Percentiles rank a stretch among this genome's conserved stretches.
phyloP scores from a whole-genome alignment of 805 yeast genomes.

The Nakazawaea wickerhamii region DNA sequence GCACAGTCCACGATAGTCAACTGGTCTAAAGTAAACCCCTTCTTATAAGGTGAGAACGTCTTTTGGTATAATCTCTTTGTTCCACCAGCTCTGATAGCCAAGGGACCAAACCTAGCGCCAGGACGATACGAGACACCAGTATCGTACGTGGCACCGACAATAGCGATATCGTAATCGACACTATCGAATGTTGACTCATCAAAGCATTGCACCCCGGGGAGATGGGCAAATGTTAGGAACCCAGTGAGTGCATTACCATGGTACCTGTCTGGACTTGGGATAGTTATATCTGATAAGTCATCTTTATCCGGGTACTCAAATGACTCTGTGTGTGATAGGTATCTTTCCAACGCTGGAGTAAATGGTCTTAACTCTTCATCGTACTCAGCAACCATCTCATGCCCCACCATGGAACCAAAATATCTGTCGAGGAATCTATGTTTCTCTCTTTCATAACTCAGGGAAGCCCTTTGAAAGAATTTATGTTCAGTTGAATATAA shows the following conservation, averaged over 20 bases:
- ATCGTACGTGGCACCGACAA: constrained; percentile 56
- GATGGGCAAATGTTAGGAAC: constrained; percentile 42
- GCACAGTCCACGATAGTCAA: constrained; percentile 58
- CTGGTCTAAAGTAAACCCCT: constrained; percentile 53
- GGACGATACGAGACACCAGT: constrained; percentile 53
- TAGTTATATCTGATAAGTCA: constrained; percentile 28
- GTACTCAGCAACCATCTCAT: neutral
- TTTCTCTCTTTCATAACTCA: neutral
- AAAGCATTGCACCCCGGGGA: constrained; percentile 40
- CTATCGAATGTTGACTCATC: constrained; percentile 21
- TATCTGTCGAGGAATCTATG: constrained; percentile 2
- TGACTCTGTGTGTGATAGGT: constrained; percentile 17
- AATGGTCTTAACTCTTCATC: neutral
- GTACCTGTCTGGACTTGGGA: constrained; percentile 10
- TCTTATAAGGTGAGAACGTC: constrained; percentile 44
- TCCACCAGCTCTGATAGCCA: constrained; percentile 43
- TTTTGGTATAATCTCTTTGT: constrained; percentile 38
- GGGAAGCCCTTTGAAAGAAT: neutral
- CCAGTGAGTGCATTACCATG: constrained; percentile 34
- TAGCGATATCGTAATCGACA: constrained; percentile 39
- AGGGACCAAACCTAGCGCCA: constrained; percentile 57
- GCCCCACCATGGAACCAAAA: neutral
- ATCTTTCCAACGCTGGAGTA: neutral
- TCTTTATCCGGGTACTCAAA: constrained; percentile 29
- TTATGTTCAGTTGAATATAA: neutral